Evolutionary conservation across 306 rosid species (phyloP), one percentile per base, ranked within the genome.

Genomic region (Glycyrrhiza uralensis): DNA sequence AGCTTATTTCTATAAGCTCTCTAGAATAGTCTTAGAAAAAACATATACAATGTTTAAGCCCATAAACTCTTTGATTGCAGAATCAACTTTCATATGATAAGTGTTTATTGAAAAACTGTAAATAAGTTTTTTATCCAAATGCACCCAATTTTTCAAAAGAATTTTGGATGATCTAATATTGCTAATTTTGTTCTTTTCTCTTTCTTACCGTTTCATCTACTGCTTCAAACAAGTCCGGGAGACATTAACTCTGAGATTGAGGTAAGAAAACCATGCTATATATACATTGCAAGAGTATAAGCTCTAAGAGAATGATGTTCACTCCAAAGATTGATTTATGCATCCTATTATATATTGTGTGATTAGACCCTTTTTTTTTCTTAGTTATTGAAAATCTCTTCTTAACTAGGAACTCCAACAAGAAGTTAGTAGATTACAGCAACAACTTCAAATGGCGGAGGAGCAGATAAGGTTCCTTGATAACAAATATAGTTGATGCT

Each of bases 401-500:
- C 29, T 32, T 36, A 1, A 29, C 72, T 14, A 93, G 98, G 97
- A 93, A 32, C 89, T 89, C 23, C 92, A 87, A 35, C 92, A 86
- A 33, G 92, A 91, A 80, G 79, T 89, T 57, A 74, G 59, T 46
- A 76, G 85, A n/a, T 45, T 91, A 60, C 90, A 86, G 38, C 97
- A 93, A 46, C 92, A 89, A 54, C 86, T 90, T 74, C 97, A 91
- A 81, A 83, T 89, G 74, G 85, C 85, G 0, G 94, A 93, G 66
- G 92, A 89, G 55, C 96, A 87, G n/a, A 68, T 93, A 62, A 85
- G 98, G 98, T 93, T 63, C 4, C 28, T 33, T 39, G 1, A 66
- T 0, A 65, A 59, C 0, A 44, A 45, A 77, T 47, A 4, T 20
- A 61, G 1, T 39, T 13, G 2, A 30, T 19, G 9, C 22, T 47